Conservation (phyloP, 2,329 filamentous ascomycete species). For the Waltergamsia citrina region DNA sequence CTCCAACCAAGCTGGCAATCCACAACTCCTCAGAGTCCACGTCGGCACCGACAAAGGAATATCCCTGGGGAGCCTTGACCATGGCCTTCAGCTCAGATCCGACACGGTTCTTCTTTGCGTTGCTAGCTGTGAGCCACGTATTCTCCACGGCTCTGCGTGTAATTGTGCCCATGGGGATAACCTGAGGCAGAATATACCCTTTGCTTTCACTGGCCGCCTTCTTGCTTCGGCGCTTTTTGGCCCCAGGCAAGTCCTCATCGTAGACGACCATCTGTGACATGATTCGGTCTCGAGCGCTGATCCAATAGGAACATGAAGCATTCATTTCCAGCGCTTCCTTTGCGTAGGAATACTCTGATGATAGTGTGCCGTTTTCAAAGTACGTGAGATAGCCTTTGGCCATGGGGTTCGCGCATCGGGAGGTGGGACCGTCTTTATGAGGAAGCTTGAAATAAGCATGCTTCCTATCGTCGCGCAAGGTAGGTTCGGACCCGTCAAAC, state of each 20-base stretch:
- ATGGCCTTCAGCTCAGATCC: conserved; percentile 96
- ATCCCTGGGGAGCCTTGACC: conserved; percentile 83
- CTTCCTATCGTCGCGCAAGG: conserved; percentile 55
- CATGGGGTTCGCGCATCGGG: conserved; percentile 78
- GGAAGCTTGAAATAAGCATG: conserved; percentile 85
- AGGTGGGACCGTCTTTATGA: conserved; percentile 85
- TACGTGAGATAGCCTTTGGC: conserved; percentile 86
- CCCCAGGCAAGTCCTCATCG: conserved; percentile 44
- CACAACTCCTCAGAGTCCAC: conserved; percentile 96
- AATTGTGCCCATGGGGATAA: conserved; percentile 98
- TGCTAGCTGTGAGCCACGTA: conserved; percentile 95
- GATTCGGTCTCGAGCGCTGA: conserved; percentile 87
- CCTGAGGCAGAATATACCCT: conserved; percentile 86
- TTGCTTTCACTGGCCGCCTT: conserved; percentile 10
- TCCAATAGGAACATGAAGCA: conserved; percentile 98
- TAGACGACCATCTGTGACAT: conserved; percentile 94
- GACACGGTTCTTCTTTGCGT: conserved; percentile 91
- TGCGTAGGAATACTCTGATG: conserved; percentile 81
- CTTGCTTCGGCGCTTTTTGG: conserved; percentile 7
- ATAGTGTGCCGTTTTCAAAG: conserved; percentile 81
- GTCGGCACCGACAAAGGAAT: conserved; percentile 91
- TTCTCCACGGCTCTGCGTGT: conserved; percentile 92
- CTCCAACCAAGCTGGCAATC: conserved; percentile 93
- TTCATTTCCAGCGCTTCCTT: conserved; percentile 98
- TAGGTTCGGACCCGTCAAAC: conserved; percentile 64